Conservation (phyloP, 1,284 basidiomycete genomes). For the Cystobasidiaceae sp. region DNA sequence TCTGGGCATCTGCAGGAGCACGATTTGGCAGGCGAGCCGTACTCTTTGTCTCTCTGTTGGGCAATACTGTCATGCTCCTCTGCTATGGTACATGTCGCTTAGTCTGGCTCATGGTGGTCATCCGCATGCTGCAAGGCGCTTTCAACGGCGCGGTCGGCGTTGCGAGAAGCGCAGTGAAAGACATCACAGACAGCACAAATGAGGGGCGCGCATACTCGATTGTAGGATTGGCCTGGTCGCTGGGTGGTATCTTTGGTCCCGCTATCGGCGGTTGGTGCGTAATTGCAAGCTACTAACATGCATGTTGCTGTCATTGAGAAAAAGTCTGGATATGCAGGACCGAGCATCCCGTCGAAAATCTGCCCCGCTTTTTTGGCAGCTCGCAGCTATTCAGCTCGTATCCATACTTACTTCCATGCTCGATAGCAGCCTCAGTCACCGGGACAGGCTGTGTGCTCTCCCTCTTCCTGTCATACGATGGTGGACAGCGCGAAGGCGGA, state of each 20-base stretch:
- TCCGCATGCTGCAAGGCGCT: constrained; percentile 87
- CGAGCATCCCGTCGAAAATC: constrained; percentile 33
- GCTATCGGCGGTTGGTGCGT: constrained; percentile 37
- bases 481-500: constrained; percentile 74
- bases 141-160: constrained; percentile 64
- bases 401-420: constrained; percentile 87
- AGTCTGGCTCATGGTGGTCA: constrained; percentile 67
- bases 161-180: constrained; percentile 71
- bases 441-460: constrained; percentile 69
- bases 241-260: constrained; percentile 41
- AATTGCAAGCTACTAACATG: constrained; percentile 9
- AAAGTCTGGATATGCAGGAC: background rate
- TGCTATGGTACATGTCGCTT: constrained; percentile 67
- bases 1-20: constrained; percentile 89
- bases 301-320: background rate
- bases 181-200: constrained; percentile 66
- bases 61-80: constrained; percentile 69
- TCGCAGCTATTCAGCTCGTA: constrained; percentile 64
- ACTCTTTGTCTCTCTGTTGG: constrained; percentile 74
- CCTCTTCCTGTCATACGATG: constrained; percentile 84
- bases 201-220: constrained; percentile 37
- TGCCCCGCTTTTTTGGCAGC: constrained; percentile 39
- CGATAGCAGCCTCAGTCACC: constrained; percentile 52
- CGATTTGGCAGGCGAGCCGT: constrained; percentile 82
- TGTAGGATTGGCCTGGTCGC: constrained; percentile 39